Percentiles rank a stretch among this genome's conserved stretches.
phyloP scores from a whole-genome alignment of 176 grass and related monocot genomes.

The maize (Zea mays) region DNA sequence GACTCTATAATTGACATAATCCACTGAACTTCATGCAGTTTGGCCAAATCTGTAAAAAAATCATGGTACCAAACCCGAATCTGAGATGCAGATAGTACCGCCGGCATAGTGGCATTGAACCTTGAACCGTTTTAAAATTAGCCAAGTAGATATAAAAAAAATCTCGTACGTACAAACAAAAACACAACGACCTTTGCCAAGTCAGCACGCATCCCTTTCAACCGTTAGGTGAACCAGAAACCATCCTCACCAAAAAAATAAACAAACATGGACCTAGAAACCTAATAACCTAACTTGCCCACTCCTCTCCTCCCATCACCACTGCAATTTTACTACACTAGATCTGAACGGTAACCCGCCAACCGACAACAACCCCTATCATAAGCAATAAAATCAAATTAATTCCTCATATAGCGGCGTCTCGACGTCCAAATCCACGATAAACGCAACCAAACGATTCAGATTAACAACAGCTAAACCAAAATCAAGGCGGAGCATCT shows the following conservation, averaged over 20 bases:
- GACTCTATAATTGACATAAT: not conserved
- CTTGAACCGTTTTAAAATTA: not conserved
- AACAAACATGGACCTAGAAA: not conserved
- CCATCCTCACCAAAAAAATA: not conserved
- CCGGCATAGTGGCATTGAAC: not conserved
- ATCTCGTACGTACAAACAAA: constrained; percentile 43
- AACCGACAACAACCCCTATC: constrained; percentile 3
- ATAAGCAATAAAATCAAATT: not conserved
- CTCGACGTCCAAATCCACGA: not conserved
- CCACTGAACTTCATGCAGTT: not conserved
- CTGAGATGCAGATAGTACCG: not conserved
- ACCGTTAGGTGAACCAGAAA: constrained; percentile 30
- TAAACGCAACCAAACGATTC: not conserved
- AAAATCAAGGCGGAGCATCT: constrained; percentile 6
- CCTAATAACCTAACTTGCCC: not conserved
- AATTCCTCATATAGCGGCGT: constrained; percentile 19
- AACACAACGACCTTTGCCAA: constrained; percentile 13
- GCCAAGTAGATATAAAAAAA: not conserved
- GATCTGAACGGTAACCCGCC: constrained; percentile 40
- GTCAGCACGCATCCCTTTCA: constrained; percentile 33
- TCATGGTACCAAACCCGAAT: not conserved
- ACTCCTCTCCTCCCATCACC: not conserved
- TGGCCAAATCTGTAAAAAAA: not conserved
- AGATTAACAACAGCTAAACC: constrained; percentile 5
- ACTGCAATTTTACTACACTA: constrained; percentile 18